Percentiles rank a stretch among this genome's conserved stretches.
Evolutionary conservation across 2,329 filamentous ascomycete species (phyloP).

Genomic region (Aspergillus amoenus): DNA sequence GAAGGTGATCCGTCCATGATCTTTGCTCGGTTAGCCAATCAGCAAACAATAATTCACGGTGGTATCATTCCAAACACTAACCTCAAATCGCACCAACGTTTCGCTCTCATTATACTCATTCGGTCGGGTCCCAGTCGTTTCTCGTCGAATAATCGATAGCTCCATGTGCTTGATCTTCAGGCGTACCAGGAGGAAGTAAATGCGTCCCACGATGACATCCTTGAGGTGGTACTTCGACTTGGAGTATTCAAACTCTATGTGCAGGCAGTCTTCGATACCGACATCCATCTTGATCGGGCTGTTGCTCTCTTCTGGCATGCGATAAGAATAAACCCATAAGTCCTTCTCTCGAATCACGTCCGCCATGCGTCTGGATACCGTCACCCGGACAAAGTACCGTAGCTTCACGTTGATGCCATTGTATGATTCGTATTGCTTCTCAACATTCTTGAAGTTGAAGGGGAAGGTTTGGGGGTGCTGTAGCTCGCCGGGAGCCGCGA

Average conservation of each 20-base stretch:
- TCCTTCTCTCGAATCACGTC: constrained; percentile 99
- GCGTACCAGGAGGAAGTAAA: constrained; percentile 95
- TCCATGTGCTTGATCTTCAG: constrained; percentile 99
- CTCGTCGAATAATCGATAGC: constrained; percentile 91
- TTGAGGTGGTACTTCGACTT: constrained; percentile 99
- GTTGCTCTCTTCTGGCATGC: constrained; percentile 97
- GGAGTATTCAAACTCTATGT: constrained; percentile 99
- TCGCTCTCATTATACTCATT: constrained; percentile 99
- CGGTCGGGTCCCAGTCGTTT: constrained; percentile 92
- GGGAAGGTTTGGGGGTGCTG: constrained; percentile 98
- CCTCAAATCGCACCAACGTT: constrained; percentile 94
- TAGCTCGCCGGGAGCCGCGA: constrained; percentile 93
- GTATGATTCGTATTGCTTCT: constrained; percentile 99
- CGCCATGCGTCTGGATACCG: constrained; percentile 93
- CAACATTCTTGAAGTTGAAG: constrained; percentile 99
- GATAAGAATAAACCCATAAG: constrained; percentile 98
- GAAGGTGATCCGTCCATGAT: constrained; percentile 99
- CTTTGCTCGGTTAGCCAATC: constrained; percentile 40
- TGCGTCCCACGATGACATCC: constrained; percentile 96
- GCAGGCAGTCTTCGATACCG: constrained; percentile 96
- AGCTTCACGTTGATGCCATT: constrained; percentile 99
- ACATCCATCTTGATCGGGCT: constrained; percentile 99
- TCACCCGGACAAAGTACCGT: constrained; percentile 96
- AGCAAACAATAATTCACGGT: constrained; percentile 12
- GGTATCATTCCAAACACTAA: constrained; percentile 39